These are phyloP conservation scores for Serendipita sp. DNA, from an alignment of 1,284 basidiomycete genomes.

Conservation along the genomic window DNA sequence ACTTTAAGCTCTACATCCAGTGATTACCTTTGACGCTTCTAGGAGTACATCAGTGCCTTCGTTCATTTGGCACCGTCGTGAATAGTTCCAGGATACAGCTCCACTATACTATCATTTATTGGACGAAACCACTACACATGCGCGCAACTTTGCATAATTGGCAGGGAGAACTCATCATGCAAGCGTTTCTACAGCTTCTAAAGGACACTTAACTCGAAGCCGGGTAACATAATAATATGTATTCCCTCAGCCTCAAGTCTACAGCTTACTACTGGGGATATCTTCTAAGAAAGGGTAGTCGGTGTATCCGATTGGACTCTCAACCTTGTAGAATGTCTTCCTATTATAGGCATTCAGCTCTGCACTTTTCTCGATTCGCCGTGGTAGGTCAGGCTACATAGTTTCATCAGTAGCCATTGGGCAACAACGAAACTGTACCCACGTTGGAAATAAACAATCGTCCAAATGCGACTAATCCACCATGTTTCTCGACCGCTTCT, in stretches of 20 bases:
- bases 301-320: conserved; percentile 24
- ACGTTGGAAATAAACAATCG: conserved; percentile 33
- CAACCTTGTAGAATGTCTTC: conserved; percentile 23
- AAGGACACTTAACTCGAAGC: too few relatives aligned
- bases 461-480: conserved; percentile 33
- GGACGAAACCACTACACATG: too few relatives aligned
- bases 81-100: too few relatives aligned
- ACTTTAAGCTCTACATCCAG: too few relatives aligned
- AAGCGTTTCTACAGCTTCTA: too few relatives aligned
- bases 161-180: too few relatives aligned
- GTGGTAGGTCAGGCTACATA: conserved; percentile 37
- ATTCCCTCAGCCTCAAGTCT: neutral
- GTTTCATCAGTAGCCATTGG: neutral
- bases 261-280: neutral
- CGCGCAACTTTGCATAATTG: too few relatives aligned
- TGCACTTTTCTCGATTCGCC: conserved; percentile 27
- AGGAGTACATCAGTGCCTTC: too few relatives aligned
- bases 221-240: too few relatives aligned
- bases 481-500: conserved; percentile 16
- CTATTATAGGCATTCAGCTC: conserved; percentile 22
- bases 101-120: too few relatives aligned
- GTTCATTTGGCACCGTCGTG: too few relatives aligned
- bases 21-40: too few relatives aligned
- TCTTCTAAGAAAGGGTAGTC: conserved; percentile 24
- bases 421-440: conserved; percentile 11